These are phyloP conservation scores for Pistacia atlantica DNA, from an alignment of 345 rosid genomes.

Conservation along the genomic window DNA sequence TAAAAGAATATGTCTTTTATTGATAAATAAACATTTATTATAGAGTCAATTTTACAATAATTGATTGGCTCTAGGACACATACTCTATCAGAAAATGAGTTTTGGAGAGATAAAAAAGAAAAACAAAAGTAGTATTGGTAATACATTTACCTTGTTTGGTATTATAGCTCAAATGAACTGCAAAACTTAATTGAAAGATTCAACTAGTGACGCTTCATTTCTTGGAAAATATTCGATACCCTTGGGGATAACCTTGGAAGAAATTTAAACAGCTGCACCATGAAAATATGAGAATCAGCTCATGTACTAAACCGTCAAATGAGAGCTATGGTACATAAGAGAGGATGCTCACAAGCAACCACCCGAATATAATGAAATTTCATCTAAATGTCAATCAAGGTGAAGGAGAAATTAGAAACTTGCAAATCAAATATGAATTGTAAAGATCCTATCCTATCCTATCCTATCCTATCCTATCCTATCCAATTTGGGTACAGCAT, in stretches of 20 bases:
- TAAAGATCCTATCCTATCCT: neutral
- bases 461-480: no score
- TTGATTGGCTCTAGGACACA: no score
- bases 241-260: slow-evolving; percentile 79
- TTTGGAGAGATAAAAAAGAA: neutral
- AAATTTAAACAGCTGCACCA: slow-evolving; percentile 71
- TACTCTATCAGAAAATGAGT: no score
- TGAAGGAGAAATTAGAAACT: neutral
- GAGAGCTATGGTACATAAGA: no score
- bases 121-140: neutral
- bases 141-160: slow-evolving; percentile 2
- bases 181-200: slow-evolving; percentile 16
- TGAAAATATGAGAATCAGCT: neutral
- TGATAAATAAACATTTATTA: no score
- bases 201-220: slow-evolving; percentile 79
- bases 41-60: no score
- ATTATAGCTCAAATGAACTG: neutral
- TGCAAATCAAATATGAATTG: neutral
- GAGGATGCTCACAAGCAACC: neutral
- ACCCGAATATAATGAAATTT: no score
- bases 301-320: neutral
- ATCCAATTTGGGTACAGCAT: no score
- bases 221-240: slow-evolving; percentile 74
- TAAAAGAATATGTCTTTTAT: no score
- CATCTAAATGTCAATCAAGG: neutral